Evolutionary conservation across 2,329 filamentous ascomycete genomes (phyloP).

Genomic region (Leptographium lundbergii): DNA sequence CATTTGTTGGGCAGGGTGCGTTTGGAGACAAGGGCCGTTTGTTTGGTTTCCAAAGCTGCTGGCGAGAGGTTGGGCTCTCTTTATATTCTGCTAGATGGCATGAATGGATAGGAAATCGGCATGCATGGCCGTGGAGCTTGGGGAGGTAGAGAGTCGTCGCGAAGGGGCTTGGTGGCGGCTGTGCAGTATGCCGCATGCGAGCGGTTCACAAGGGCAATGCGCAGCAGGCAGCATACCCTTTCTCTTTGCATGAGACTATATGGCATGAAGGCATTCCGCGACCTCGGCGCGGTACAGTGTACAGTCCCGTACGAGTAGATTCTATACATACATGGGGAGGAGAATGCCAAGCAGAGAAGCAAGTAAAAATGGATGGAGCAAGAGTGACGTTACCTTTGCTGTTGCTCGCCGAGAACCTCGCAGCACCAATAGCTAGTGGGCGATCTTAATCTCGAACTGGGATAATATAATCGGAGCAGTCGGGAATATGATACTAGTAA

Average conservation of each 20-base stretch:
- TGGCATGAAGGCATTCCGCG: neutral
- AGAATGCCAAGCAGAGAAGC: neutral
- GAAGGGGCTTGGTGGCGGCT: neutral
- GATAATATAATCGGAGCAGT: neutral
- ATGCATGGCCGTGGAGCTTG: neutral
- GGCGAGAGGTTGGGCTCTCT: neutral
- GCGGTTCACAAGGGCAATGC: neutral
- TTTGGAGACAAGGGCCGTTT: neutral
- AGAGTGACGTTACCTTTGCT: neutral
- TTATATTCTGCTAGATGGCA: neutral
- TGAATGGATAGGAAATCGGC: slow-evolving; percentile 1
- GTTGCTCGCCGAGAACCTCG: neutral
- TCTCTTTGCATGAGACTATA: neutral
- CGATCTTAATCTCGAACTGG: neutral
- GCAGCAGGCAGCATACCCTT: neutral
- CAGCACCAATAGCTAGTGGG: neutral
- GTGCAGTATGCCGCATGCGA: neutral
- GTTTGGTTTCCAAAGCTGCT: neutral
- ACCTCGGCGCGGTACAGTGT: neutral
- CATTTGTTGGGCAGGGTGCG: neutral
- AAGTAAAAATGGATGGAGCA: neutral
- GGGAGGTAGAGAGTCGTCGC: neutral
- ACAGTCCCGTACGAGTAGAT: neutral
- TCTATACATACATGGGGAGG: neutral
- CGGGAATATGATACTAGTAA: neutral